These are phyloP conservation scores for Agaricus blazei DNA, from an alignment of 768 basidiomycete genomes.

Conservation along the genomic window DNA sequence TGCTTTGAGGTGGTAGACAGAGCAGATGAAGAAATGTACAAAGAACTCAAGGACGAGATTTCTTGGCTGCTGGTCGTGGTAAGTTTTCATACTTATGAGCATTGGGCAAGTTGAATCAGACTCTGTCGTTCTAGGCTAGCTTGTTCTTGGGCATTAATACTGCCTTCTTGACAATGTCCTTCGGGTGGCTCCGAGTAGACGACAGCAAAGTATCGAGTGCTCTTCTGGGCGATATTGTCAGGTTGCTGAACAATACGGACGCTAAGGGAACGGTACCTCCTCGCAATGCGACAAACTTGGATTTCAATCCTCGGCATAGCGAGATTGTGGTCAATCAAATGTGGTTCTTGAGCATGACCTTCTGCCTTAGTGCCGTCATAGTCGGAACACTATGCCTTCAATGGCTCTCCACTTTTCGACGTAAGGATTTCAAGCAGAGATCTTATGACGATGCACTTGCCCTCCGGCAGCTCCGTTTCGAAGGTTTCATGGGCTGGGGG, in stretches of 20 bases:
- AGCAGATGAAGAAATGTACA: constrained; percentile 1
- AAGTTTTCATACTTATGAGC: background rate
- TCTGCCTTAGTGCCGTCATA: constrained; percentile 1
- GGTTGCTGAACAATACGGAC: background rate
- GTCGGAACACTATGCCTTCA: constrained; percentile 5
- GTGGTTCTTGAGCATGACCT: constrained; percentile 6
- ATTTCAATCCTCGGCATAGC: background rate
- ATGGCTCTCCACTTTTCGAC: constrained; percentile 2
- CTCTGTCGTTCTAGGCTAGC: background rate
- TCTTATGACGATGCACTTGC: constrained; percentile 1
- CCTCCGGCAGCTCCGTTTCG: constrained; percentile 7
- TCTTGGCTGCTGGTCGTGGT: constrained; percentile 2
- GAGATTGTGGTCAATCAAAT: constrained; percentile 1
- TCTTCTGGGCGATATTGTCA: background rate
- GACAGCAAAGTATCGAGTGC: background rate
- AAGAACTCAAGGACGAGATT: constrained; percentile 8
- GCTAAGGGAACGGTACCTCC: background rate
- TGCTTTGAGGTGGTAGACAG: constrained; percentile 5
- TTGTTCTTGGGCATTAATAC: constrained; percentile 7
- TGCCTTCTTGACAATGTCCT: constrained; percentile 2
- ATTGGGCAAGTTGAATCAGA: background rate
- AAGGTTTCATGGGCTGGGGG: constrained; percentile 2
- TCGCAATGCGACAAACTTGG: background rate
- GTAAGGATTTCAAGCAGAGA: constrained; percentile 1
- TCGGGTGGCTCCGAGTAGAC: constrained; percentile 1